Base-by-base conservation (phyloP, 495 filamentous ascomycete species). In the Pyronema domesticum region DNA sequence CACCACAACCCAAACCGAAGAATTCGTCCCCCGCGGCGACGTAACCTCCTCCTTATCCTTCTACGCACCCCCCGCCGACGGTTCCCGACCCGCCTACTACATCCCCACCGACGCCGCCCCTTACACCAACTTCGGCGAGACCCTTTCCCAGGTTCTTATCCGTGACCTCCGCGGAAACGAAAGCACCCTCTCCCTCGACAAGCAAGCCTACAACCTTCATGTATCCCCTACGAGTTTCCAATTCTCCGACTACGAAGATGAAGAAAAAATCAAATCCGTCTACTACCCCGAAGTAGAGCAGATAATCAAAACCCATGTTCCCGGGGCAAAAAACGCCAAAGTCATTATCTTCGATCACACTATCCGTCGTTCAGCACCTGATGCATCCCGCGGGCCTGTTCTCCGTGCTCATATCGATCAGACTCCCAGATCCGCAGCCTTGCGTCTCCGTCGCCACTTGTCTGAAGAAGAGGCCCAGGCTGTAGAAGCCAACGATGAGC, bases 331-430 rank as follows among this genome's bases (percentile, higher is more conserved):
- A 43, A 69, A 76, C 4, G 39, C 13, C 1, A 30, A 30, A 5
- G 70, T 93, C 35, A 65, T 85, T 55, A 67, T 95, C 60, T 95
- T 95, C 74, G 87, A 95, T 76, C 85, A 95, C 71, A 95, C 87
- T 13, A 79, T 94, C 71, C 83, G 87, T 3, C 78, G 81, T 37
- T 68, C 76, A 6, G 63, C 54, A 4, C 70, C 75, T 1, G 55
- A 65, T 39, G 74, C 83, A 0, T 52, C 59, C 3, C 75, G 86
- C 10, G 67, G 67, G 15, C 85, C 87, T 8, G 87, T 94, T 0
- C 74, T 70, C 19, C 65, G 74, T 19, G 85, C 81, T 0, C 88
- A 95, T 70, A 84, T 91, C 62, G 88, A 95, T 66, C 88, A 94
- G 67, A 91, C 86, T 0, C 47, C 72, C 15, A 55, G 60, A n/a